A percentile compares a stretch with the other conserved stretches of the same genome.
phyloP scores from a whole-genome alignment of 179 eudicot species.

The Actinidia arguta region DNA sequence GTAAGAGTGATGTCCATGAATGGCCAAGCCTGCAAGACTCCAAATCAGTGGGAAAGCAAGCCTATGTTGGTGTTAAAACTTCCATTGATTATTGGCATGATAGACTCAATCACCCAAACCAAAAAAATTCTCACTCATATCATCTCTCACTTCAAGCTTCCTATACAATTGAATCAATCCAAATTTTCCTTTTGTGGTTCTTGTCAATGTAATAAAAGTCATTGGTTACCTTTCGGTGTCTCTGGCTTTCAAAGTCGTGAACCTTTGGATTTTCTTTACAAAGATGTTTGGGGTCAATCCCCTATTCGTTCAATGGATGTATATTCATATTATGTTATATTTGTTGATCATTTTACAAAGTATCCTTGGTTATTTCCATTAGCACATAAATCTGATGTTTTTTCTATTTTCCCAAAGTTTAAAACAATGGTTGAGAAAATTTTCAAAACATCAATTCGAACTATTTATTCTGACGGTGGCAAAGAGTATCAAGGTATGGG shows the following conservation, averaged over 20 bases:
- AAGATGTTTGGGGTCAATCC: conserved; percentile 25
- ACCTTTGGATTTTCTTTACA: conserved; percentile 2
- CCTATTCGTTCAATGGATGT: conserved; percentile 10
- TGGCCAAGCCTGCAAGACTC: not conserved
- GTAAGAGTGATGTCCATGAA: not conserved
- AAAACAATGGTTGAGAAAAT: no score
- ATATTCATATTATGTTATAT: not conserved
- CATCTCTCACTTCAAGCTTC: not conserved
- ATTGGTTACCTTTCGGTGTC: conserved; percentile 1
- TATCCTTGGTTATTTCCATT: conserved; percentile 23
- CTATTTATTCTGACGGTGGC: no score
- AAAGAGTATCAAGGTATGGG: no score
- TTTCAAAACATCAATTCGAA: no score
- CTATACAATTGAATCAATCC: not conserved
- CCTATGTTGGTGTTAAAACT: conserved; percentile 2
- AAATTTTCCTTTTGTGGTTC: conserved; percentile 1
- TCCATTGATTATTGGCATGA: conserved; percentile 8
- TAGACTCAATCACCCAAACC: conserved; percentile 6
- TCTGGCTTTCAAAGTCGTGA: not conserved
- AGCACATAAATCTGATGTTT: conserved; percentile 14
- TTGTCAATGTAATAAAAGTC: conserved; percentile 19
- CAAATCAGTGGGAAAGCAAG: not conserved
- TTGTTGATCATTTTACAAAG: conserved; percentile 18
- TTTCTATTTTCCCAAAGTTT: no score
- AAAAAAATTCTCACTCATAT: not conserved